Evolutionary conservation across 768 basidiomycete genomes (phyloP).

Genomic region (Leccinum pellstonianum): DNA sequence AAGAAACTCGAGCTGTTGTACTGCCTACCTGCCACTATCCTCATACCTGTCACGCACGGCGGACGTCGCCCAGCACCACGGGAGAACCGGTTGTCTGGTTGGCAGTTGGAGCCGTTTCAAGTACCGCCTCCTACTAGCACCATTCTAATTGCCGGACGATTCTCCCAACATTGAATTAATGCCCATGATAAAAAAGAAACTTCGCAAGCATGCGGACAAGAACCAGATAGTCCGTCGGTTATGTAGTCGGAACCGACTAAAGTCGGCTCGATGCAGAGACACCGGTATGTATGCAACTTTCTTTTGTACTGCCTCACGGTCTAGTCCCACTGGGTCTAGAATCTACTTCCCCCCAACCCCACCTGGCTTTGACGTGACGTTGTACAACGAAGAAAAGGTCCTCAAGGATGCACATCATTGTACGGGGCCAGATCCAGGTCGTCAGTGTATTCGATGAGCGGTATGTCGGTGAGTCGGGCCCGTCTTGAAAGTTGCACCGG

Average conservation of each 20-base stretch:
- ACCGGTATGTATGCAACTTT: neutral
- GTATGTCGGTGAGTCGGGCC: neutral
- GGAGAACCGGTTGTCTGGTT: neutral
- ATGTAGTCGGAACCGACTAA: neutral
- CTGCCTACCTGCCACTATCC: neutral
- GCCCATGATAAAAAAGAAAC: neutral
- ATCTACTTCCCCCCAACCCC: neutral
- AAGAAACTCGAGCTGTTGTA: neutral
- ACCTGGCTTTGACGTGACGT: neutral
- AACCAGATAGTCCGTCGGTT: neutral
- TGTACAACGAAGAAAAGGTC: neutral
- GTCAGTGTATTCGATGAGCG: neutral
- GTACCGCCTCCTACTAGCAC: neutral
- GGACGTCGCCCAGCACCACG: neutral
- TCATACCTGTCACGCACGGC: neutral
- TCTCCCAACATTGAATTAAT: neutral
- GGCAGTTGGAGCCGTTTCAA: neutral
- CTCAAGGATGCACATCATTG: neutral
- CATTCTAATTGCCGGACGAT: neutral
- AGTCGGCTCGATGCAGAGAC: neutral
- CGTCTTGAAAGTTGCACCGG: neutral
- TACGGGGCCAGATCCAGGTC: neutral
- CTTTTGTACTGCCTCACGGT: neutral
- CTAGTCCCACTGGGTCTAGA: neutral
- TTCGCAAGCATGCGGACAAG: neutral